Evolutionary conservation across 768 basidiomycete genomes (phyloP).

Genomic region (Crassisporium funariophilum): DNA sequence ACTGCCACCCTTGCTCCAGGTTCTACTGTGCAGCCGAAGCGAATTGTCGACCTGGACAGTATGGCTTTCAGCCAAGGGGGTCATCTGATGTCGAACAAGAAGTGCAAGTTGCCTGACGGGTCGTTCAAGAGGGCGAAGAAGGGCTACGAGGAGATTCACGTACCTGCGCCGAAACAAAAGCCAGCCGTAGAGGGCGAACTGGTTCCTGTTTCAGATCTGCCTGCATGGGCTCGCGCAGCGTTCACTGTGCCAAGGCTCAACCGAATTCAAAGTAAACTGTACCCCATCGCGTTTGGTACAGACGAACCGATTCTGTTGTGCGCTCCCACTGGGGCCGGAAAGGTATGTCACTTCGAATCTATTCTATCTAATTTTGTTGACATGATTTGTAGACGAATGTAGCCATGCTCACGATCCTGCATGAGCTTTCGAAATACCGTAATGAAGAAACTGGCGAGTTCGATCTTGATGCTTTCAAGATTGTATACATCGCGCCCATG

Average conservation of each 20-base stretch:
- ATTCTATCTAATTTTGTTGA: background rate
- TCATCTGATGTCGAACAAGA: constrained; percentile 98
- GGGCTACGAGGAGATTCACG: constrained; percentile 97
- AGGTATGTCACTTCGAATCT: constrained; percentile 58
- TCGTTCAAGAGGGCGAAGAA: constrained; percentile 97
- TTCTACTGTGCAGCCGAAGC: constrained; percentile 83
- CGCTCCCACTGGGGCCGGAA: constrained; percentile 98
- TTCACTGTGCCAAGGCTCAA: constrained; percentile 86
- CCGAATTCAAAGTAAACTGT: constrained; percentile 91
- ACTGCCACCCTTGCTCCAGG: constrained; percentile 89
- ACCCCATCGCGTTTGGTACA: constrained; percentile 89
- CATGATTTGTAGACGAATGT: constrained; percentile 81
- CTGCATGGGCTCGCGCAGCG: constrained; percentile 85
- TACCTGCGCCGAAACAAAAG: constrained; percentile 88
- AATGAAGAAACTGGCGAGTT: constrained; percentile 78
- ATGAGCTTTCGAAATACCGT: constrained; percentile 87
- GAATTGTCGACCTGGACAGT: constrained; percentile 83
- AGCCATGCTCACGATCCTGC: constrained; percentile 92
- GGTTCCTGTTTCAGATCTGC: constrained; percentile 72
- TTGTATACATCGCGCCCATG: constrained; percentile 98
- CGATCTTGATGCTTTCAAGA: constrained; percentile 90
- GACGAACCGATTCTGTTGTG: constrained; percentile 95
- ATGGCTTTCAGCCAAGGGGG: constrained; percentile 98
- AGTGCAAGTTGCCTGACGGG: constrained; percentile 95
- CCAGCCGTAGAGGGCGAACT: constrained; percentile 62